Base-by-base conservation (phyloP, 352 stramenopile genomes). In the Phytopythium boreale region DNA sequence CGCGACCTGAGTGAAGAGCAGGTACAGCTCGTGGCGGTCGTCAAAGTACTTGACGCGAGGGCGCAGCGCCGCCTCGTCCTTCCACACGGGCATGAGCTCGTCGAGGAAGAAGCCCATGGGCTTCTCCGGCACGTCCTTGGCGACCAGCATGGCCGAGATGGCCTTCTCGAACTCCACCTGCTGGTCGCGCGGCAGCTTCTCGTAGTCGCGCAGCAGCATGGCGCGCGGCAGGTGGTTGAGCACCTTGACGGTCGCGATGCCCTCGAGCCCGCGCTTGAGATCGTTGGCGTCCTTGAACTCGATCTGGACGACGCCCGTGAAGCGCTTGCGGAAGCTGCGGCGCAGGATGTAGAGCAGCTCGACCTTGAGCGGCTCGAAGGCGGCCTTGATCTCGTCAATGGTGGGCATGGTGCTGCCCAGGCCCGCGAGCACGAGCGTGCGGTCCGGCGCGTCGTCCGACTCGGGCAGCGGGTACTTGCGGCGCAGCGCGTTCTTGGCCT, bases 161-260 rank as follows among this genome's bases (percentile, higher is more conserved):
- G 80, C 72, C 76, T 96, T 94, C 63, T 96, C 83, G 50, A 96
- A 96, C 69, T 96, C 87, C 39, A 79, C 72, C 69, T 89, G 82
- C 27, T 85, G 79, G 10, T 92, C 82, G n/a, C 68, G 61, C 46
- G 84, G 84, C 17, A 96, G 79, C 67, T 79, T 76, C 39, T 79
- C 63, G 69, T 84, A 93, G 47, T 79, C 80, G 47, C 63, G 68
- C 44, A 90, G 71, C 17, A 70, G 70, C 31, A 90, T 82, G 6
- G 80, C 74, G 24, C 67, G 80, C 9, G 87, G 85, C 63, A 70
- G 75, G 77, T 88, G 74, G 41, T 72, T 73, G 52, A 87, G 65
- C 56, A 96, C 89, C 59, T 41, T 65, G 55, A 94, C 63, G 57
- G 83, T 77, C 34, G 82, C 73, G n/a, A 74, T 73, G 27, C 74